Percentiles rank a stretch among this genome's conserved stretches.
phyloP scores from a whole-genome alignment of 192 early-diverging fungal genomes.

The Backusella morwellensis region DNA sequence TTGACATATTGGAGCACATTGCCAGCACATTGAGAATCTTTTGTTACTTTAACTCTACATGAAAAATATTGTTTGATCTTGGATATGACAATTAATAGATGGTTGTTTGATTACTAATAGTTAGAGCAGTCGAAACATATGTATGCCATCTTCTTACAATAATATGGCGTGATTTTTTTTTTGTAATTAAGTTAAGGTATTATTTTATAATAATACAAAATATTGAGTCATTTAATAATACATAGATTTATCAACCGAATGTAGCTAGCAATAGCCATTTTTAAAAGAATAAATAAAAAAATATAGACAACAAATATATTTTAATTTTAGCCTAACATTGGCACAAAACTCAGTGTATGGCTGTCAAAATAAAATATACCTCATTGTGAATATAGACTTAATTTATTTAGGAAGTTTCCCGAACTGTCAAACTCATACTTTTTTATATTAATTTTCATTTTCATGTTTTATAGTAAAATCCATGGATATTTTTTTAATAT shows the following conservation, averaged over 20 bases:
- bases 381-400: background rate
- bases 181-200: background rate
- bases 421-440: background rate
- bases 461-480: background rate
- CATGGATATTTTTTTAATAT: background rate
- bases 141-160: background rate
- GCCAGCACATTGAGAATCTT: background rate
- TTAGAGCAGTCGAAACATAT: background rate
- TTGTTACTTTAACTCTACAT: background rate
- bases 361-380: background rate
- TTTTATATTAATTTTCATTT: background rate
- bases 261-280: background rate
- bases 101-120: background rate
- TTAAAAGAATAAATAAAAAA: background rate
- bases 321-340: background rate
- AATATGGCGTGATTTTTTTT: background rate
- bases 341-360: background rate
- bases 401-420: background rate
- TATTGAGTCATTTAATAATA: too few species aligned
- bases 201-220: background rate
- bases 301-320: background rate
- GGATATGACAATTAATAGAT: background rate
- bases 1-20: background rate
- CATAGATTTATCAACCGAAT: background rate
- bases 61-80: background rate